phyloP scores from a whole-genome alignment of 805 yeast genomes.

The Cyberlindnera americana region DNA sequence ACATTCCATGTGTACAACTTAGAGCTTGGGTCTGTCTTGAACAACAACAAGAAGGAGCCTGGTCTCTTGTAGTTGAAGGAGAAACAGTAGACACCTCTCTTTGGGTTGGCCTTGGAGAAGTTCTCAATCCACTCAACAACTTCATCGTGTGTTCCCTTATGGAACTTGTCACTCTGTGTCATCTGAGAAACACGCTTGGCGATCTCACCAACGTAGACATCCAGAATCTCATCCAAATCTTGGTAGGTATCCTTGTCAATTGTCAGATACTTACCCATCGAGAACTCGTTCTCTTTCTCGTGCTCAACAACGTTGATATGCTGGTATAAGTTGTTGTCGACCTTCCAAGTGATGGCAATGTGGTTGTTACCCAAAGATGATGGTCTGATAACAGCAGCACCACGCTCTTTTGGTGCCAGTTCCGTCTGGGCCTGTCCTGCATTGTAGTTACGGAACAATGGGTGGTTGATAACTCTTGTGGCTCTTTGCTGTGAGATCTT shows the following conservation, averaged over 20 bases:
- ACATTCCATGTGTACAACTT: slow-evolving; percentile 85
- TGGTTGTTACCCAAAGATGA: slow-evolving; percentile 87
- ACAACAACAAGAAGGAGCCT: slow-evolving; percentile 87
- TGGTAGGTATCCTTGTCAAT: slow-evolving; percentile 71
- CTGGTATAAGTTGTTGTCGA: slow-evolving; percentile 85
- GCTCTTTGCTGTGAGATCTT: slow-evolving; percentile 65
- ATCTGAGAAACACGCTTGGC: slow-evolving; percentile 81
- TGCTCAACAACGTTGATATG: slow-evolving; percentile 84
- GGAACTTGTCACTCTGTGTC: slow-evolving; percentile 84
- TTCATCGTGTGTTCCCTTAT: slow-evolving; percentile 71
- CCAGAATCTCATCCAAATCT: slow-evolving; percentile 91
- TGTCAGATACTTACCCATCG: slow-evolving; percentile 52
- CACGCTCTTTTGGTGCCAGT: slow-evolving; percentile 83
- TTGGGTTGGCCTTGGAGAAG: slow-evolving; percentile 87
- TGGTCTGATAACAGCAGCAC: slow-evolving; percentile 92
- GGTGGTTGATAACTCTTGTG: slow-evolving; percentile 84
- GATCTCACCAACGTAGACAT: slow-evolving; percentile 79
- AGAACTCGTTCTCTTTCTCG: slow-evolving; percentile 58
- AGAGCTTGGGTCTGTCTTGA: slow-evolving; percentile 71
- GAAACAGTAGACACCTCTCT: slow-evolving; percentile 85
- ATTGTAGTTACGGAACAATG: slow-evolving; percentile 80
- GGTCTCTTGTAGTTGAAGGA: slow-evolving; percentile 88
- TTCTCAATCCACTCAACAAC: slow-evolving; percentile 85
- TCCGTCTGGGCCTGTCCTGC: slow-evolving; percentile 89
- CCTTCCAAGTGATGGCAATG: slow-evolving; percentile 94